A percentile compares a stretch with the other conserved stretches of the same genome.
phyloP scores from a whole-genome alignment of 495 filamentous ascomycete species.

The Penicillium diatomitis region DNA sequence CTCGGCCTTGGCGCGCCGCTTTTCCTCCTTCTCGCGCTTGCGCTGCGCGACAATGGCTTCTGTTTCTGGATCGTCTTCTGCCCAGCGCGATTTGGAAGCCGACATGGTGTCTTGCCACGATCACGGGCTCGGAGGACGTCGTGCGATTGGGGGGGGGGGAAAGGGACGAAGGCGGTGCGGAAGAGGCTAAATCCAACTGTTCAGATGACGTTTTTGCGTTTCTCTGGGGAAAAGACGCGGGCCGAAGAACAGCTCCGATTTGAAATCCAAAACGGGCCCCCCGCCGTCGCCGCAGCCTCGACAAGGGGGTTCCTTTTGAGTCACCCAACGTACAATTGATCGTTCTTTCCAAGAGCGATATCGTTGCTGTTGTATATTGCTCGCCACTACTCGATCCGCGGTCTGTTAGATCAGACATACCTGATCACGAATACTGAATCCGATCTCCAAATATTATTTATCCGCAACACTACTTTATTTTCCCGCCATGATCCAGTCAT shows the following conservation, averaged over 20 bases:
- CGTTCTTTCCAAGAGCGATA: too few species aligned
- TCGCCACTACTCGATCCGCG: too few species aligned
- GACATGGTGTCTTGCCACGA: constrained; percentile 42
- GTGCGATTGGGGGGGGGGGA: not conserved
- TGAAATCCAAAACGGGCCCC: constrained; percentile 30
- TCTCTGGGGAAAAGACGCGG: constrained; percentile 12
- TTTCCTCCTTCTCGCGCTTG: constrained; percentile 84
- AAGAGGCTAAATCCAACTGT: not conserved
- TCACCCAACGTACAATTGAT: not conserved
- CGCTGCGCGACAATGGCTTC: constrained; percentile 59
- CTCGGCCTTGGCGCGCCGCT: constrained; percentile 75
- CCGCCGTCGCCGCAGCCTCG: constrained; percentile 8
- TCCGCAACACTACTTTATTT: constrained; percentile 2
- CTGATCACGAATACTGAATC: too few species aligned
- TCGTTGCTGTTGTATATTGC: too few species aligned
- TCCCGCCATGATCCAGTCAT: constrained; percentile 47
- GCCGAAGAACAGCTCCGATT: constrained; percentile 21
- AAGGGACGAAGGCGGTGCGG: constrained; percentile 7
- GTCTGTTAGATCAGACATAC: too few species aligned
- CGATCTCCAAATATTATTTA: too few species aligned
- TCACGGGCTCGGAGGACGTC: not conserved
- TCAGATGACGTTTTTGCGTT: constrained; percentile 21
- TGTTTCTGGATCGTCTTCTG: constrained; percentile 61
- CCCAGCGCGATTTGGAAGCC: constrained; percentile 74
- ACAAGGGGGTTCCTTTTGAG: not conserved